Evolutionary conservation across 331 rosid genomes (phyloP).

Genomic region (Pyracantha coccinea): DNA sequence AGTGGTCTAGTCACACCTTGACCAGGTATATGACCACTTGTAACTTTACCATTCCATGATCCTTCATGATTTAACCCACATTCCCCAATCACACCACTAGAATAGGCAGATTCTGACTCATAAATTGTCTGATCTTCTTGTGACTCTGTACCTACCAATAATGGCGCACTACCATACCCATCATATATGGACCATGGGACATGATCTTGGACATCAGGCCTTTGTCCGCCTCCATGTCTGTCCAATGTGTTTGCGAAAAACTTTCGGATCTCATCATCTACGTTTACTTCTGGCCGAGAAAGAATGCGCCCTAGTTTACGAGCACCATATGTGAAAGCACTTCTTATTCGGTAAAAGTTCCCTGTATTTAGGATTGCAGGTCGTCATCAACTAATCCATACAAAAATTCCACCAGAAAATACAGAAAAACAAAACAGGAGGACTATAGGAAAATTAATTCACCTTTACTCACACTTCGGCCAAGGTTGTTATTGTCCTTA

Average conservation of each 20-base stretch:
- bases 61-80: slow-evolving; percentile 7
- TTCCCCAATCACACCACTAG: slow-evolving; percentile 10
- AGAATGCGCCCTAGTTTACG: slow-evolving; percentile 50
- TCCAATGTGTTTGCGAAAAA: slow-evolving; percentile 60
- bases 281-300: slow-evolving; percentile 44
- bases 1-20: slow-evolving; percentile 1
- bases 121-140: slow-evolving; percentile 17
- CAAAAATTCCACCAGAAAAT: background rate
- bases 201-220: slow-evolving; percentile 67
- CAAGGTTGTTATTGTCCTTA: slow-evolving; percentile 89
- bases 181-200: slow-evolving; percentile 22
- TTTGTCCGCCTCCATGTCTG: slow-evolving; percentile 76
- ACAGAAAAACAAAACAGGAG: background rate
- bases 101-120: slow-evolving; percentile 10
- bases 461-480: slow-evolving; percentile 84
- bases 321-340: slow-evolving; percentile 66
- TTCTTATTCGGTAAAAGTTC: slow-evolving; percentile 57
- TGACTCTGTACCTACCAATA: slow-evolving; percentile 8
- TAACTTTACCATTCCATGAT: slow-evolving; percentile 7
- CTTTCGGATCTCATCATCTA: slow-evolving; percentile 49
- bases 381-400: background rate
- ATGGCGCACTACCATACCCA: background rate
- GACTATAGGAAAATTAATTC: slow-evolving; percentile 8
- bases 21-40: slow-evolving; percentile 5
- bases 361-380: slow-evolving; percentile 31